phyloP scores from a whole-genome alignment of 1,139 yeast species.

The Eremothecium coryli region DNA sequence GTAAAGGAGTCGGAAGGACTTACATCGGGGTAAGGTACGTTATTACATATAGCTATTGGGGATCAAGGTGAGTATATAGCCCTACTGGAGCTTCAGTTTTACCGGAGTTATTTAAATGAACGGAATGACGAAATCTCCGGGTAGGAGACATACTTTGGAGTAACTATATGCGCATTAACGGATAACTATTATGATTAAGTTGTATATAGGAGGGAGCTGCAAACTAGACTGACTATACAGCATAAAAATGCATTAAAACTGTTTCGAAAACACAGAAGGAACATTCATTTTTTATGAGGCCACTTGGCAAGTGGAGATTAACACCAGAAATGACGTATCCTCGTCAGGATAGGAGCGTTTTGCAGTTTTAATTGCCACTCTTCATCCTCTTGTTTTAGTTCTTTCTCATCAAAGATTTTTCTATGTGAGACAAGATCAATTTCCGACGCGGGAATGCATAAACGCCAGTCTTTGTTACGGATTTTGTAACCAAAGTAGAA shows the following conservation, averaged over 20 bases:
- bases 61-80: too few relatives aligned
- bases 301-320: too few relatives aligned
- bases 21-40: too few relatives aligned
- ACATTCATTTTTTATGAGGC: too few relatives aligned
- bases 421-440: slow-evolving; percentile 60
- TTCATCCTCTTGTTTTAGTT: slow-evolving; percentile 50
- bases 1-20: too few relatives aligned
- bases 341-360: slow-evolving; percentile 8
- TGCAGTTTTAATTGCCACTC: slow-evolving; percentile 31
- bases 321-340: slow-evolving; percentile 13
- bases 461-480: slow-evolving; percentile 45
- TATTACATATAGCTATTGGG: too few relatives aligned
- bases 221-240: neutral
- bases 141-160: too few relatives aligned
- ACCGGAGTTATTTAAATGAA: too few relatives aligned
- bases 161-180: too few relatives aligned
- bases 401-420: slow-evolving; percentile 57
- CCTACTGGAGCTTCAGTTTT: too few relatives aligned
- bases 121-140: too few relatives aligned
- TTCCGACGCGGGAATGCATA: slow-evolving; percentile 39
- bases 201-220: neutral
- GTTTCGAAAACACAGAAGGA: neutral
- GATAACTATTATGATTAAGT: too few relatives aligned
- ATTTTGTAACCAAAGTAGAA: slow-evolving; percentile 45
- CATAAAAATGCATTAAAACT: neutral